These are phyloP conservation scores for Rhodamnia argentea DNA, from an alignment of 345 rosid species.

Conservation along the genomic window DNA sequence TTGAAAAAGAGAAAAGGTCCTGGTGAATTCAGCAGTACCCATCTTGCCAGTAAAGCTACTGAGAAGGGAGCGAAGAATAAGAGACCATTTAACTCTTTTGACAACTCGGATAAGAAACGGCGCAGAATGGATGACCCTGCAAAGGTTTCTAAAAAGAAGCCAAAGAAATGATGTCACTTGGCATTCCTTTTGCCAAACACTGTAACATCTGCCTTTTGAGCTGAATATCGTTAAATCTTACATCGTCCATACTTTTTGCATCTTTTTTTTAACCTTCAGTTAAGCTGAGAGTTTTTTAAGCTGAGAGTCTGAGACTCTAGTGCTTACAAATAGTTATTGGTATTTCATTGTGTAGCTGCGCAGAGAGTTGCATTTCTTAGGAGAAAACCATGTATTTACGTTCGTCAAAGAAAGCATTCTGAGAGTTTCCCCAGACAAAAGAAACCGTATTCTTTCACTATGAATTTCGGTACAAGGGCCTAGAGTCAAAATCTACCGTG, in stretches of 20 bases:
- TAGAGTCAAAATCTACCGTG: neutral
- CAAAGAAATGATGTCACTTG: constrained; percentile 10
- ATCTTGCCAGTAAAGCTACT: neutral
- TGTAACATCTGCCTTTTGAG: neutral
- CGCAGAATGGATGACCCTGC: constrained; percentile 12
- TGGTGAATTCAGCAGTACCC: neutral
- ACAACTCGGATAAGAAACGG: constrained; percentile 30
- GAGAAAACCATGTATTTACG: neutral
- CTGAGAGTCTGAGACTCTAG: neutral
- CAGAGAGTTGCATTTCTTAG: neutral
- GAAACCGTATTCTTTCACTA: neutral
- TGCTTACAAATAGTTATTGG: neutral
- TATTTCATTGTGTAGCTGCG: neutral
- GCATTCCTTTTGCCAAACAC: neutral
- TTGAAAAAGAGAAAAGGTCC: constrained; percentile 9
- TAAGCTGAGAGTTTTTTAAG: neutral
- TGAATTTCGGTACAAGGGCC: neutral
- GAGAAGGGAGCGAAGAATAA: constrained; percentile 10
- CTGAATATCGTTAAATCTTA: neutral
- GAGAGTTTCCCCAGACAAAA: neutral
- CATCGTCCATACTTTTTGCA: neutral
- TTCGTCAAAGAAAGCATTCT: neutral
- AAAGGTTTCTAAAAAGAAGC: constrained; percentile 20
- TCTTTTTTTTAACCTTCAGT: neutral
- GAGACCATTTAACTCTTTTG: constrained; percentile 33